Conservation (phyloP, 148 eudicot genomes). For the Heliosperma pusillum region DNA sequence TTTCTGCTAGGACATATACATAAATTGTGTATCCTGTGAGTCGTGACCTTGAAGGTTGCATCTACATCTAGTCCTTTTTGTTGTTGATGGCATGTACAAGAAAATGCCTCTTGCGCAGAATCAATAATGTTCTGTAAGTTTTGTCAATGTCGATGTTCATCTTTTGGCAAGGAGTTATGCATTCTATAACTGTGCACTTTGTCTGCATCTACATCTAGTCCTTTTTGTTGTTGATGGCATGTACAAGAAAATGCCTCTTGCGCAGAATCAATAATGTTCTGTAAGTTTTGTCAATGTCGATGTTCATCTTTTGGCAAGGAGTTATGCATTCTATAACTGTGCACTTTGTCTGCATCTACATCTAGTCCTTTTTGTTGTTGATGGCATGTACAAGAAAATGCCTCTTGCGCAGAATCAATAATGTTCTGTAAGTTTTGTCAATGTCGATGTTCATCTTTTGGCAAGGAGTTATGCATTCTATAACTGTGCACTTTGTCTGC, state of each 20-base stretch:
- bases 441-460: not conserved
- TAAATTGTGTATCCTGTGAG: not conserved
- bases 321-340: no score
- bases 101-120: not conserved
- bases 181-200: no score
- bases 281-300: not conserved
- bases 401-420: not conserved
- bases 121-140: not conserved
- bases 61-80: not conserved
- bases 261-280: not conserved
- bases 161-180: no score
- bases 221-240: no score
- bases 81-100: not conserved
- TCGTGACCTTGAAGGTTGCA: not conserved
- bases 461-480: no score
- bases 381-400: not conserved
- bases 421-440: no score
- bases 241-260: not conserved
- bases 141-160: not conserved
- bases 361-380: no score
- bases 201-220: not conserved
- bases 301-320: no score
- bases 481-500: no score
- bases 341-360: not conserved
- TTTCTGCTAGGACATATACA: not conserved